Base-by-base conservation (phyloP, 129 eudicot species). In the Chrysanthemum seticuspe region DNA sequence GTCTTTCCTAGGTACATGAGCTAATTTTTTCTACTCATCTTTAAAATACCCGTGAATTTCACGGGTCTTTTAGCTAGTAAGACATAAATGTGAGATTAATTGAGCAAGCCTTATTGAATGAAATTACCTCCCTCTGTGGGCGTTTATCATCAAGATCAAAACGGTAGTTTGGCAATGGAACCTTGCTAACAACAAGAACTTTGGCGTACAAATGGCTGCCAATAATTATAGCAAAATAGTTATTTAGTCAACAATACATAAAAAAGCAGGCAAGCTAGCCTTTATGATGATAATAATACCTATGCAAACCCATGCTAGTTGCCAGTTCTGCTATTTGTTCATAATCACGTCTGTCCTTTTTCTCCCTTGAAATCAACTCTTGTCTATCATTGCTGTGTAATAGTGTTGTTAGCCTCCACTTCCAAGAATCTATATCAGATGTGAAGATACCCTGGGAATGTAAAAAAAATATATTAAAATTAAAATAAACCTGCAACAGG, bases 141-240 rank as follows among this genome's bases (percentile, higher is more conserved):
- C 99, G 97, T 83, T 83, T 95, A 76, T 95, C 99, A 67, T 95
- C 99, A 71, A 95, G 85, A 80, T 95, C 99, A 82, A 85, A 87
- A 23, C 99, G 86, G 73, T 95, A 95, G 83, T 95, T 91, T 31
- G 99, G 99, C 81, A 95, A 79, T 15, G 96, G 99, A 56, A 77
- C 84, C 81, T 95, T 95, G 82, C 99, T 95, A 68, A 91, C 84
- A 34, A 91, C 97, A 62, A 95, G 85, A 27, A 91, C 97, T 88
- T 87, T 95, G 58, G 78, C 58, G 80, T 95, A 95, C 67, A 89
- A 78, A 78, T 87, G 91, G 84, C 99, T 95, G 96, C 83, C 68
- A 71, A 49, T 55, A 49, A 21, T 66, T 64, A 66, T 40, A 64
- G 36, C 44, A 10, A 69, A 74, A 64, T 40, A 10, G 10, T 47